Base-by-base conservation (phyloP, 2,329 filamentous ascomycete genomes). In the Fusarium nygamai region DNA sequence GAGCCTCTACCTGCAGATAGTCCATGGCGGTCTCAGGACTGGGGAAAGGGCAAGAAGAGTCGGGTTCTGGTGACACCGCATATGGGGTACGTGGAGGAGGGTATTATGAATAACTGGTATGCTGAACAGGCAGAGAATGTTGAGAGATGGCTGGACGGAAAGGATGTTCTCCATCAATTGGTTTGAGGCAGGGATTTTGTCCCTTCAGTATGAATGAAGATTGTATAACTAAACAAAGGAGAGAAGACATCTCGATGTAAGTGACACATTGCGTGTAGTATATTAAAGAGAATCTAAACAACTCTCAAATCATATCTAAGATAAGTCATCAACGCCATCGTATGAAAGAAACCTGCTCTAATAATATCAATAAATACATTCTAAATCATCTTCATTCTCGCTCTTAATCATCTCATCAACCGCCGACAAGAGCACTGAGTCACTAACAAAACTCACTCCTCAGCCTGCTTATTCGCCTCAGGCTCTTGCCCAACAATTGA, bases 401-500 rank as follows among this genome's bases (percentile, higher is more conserved):
- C 17, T 59, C 33, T 27, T 14, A 19, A 36, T 50, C 9, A 34
- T 27, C 19, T 29, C 24, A 56, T 56, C 34, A 56, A 41, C 20
- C 34, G 19, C 20, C 36, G 10, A 39, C 51, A 54, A 29, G 51
- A 39, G 20, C 51, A 17, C 24, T 13, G 51, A 38, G 50, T 3
- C 2, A 27, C 14, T 16, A n/a, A 24, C n/a, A 6, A n/a, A 8
- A 34, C 34, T 36, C 36, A 54, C 34, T 56, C 51, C 11, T 56
- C 51, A 10, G 34, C 11, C 8, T 38, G 12, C n/a, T 44, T 39
- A n/a, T 6, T 24, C 33, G 58, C 24, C 12, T 47, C 48, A 39
- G 67, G 38, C 47, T 71, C 68, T 59, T 71, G 67, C 1, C 54
- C 67, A 19, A 71, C 67, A 7, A 71, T 62, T 12, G 67, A 61